phyloP scores from a whole-genome alignment of 192 early-diverging fungal genomes.

The Linnemannia exigua region DNA sequence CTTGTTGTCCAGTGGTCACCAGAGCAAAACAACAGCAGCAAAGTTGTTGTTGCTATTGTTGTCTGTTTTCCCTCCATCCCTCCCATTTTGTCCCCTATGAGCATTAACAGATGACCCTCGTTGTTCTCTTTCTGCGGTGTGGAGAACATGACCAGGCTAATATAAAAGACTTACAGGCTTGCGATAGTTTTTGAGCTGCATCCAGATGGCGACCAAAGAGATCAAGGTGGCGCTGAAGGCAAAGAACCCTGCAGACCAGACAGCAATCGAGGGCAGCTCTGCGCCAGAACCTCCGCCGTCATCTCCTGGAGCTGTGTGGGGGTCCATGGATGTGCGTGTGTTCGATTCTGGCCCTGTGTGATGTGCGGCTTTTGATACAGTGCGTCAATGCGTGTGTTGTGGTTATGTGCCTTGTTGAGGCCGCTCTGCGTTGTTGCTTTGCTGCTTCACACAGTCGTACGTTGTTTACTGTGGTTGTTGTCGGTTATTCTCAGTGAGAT shows the following conservation, averaged over 20 bases:
- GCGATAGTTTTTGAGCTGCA: conserved; percentile 71
- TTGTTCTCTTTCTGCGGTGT: background rate
- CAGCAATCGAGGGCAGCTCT: conserved; percentile 55
- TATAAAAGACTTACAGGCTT: conserved; percentile 63
- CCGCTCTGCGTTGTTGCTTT: background rate
- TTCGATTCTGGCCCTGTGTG: background rate
- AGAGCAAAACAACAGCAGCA: background rate
- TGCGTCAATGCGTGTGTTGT: background rate
- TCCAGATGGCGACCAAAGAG: conserved; percentile 66
- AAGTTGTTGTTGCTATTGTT: background rate
- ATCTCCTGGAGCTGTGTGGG: conserved; percentile 15
- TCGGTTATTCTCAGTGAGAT: background rate
- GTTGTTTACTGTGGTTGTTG: too few species aligned
- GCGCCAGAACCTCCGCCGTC: conserved; percentile 63
- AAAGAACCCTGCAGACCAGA: conserved; percentile 63
- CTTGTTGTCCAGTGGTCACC: background rate
- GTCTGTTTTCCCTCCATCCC: background rate
- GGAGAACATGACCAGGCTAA: background rate
- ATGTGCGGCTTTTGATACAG: background rate
- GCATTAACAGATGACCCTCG: background rate
- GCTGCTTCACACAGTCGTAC: background rate
- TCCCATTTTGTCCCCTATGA: background rate
- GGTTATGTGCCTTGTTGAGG: background rate
- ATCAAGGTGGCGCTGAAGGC: conserved; percentile 63
- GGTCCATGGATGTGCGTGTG: conserved; percentile 20